Conservation (phyloP, 352 stramenopile species). For the Globisporangium mamillatum region DNA sequence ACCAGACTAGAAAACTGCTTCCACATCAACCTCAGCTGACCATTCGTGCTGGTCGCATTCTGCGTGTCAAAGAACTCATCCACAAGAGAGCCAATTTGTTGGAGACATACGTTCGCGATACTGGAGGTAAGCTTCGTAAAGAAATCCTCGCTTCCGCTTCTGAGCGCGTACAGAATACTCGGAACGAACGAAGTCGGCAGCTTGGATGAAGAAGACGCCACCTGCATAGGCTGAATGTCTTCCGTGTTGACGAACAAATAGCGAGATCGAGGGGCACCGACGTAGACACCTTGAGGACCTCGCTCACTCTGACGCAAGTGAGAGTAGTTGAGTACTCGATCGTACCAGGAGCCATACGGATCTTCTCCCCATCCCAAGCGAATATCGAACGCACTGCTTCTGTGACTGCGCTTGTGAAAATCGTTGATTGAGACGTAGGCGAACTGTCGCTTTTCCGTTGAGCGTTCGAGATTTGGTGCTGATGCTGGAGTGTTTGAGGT, state of each 20-base stretch:
- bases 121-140: neutral
- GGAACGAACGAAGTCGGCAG: neutral
- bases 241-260: conserved; percentile 15
- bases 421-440: conserved; percentile 3
- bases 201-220: neutral
- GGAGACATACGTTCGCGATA: neutral
- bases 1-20: conserved; percentile 1
- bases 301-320: neutral
- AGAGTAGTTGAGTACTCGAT: neutral
- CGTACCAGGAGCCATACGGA: conserved; percentile 8
- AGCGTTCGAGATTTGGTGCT: neutral
- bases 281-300: neutral
- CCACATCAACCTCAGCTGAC: neutral
- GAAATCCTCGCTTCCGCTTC: neutral
- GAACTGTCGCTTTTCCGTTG: conserved; percentile 1
- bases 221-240: conserved; percentile 13
- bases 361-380: neutral
- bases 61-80: neutral
- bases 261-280: neutral
- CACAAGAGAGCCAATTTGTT: neutral
- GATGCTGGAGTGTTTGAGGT: neutral
- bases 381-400: neutral
- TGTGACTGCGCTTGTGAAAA: neutral
- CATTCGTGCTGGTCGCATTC: neutral
- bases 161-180: conserved; percentile 8